Conservation (phyloP, 345 rosid species). For the Brassica incana region DNA sequence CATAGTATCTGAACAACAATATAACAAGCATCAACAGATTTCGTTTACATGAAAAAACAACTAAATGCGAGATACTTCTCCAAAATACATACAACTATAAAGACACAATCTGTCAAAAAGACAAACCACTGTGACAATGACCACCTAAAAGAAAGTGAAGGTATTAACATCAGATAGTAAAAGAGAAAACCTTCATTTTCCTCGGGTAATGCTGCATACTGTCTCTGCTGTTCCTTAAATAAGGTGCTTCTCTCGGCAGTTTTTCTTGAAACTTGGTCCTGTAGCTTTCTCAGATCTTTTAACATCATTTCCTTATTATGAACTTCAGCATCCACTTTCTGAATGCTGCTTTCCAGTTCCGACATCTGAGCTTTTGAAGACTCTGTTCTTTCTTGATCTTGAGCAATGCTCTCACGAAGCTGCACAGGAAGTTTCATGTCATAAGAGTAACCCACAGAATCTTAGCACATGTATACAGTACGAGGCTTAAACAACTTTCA, state of each 20-base stretch:
- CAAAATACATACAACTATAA: conserved; percentile 9
- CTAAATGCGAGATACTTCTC: conserved; percentile 6
- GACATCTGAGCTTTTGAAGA: conserved; percentile 67
- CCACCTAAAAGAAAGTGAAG: conserved; percentile 10
- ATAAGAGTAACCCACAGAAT: conserved; percentile 25
- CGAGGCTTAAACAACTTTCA: conserved; percentile 26
- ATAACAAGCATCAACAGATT: conserved; percentile 16
- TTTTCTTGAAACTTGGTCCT: conserved; percentile 73
- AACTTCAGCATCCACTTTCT: conserved; percentile 69
- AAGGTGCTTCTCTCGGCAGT: conserved; percentile 79
- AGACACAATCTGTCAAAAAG: conserved; percentile 2
- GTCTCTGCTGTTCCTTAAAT: conserved; percentile 77
- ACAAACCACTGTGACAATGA: conserved; percentile 26
- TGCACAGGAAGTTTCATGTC: conserved; percentile 40
- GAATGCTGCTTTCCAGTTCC: conserved; percentile 66
- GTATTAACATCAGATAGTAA: conserved; percentile 10
- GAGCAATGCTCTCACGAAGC: conserved; percentile 91
- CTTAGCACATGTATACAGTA: conserved; percentile 15
- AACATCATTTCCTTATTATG: conserved; percentile 60
- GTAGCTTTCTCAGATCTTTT: conserved; percentile 70
- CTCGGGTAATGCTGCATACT: conserved; percentile 75
- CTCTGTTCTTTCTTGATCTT: conserved; percentile 86
- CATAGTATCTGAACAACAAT: conserved; percentile 61
- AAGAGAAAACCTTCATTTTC: conserved; percentile 78
- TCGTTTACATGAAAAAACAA: neutral